Base-by-base conservation (phyloP, 768 basidiomycete genomes). In the Mycena alexandri region DNA sequence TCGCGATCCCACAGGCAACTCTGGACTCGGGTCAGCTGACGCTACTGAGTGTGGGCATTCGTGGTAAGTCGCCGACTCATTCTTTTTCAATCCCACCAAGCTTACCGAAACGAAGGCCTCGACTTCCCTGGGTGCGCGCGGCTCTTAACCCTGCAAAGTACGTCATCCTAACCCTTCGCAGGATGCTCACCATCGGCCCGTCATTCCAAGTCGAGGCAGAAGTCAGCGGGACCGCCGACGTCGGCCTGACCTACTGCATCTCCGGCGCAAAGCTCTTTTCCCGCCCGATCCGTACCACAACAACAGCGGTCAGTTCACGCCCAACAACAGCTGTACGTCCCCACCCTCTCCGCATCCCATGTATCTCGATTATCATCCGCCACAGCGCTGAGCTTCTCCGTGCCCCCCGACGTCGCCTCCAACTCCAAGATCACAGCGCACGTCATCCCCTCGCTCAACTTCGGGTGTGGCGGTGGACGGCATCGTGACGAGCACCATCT, bases 161-260 rank as follows among this genome's bases (percentile, higher is more conserved):
- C n/a, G n/a, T 14, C 51, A 21, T 12, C 19, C 57, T 43, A 25
- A 50, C 41, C 12, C 19, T 17, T 10, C 7, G 22, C 63, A 82
- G 82, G 6, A 78, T 84, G 63, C 69, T 85, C 19, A 76, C 71
- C 6, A 47, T 84, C 53, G 84, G 82, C 9, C 82, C 84, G 6
- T 71, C 75, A 1, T 83, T 83, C 76, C 71, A 78, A 50, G 71
- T 83, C 60, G 65, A 75, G 21, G 82, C 67, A 0, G 59, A 75
- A 62, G 72, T 72, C 3, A 67, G 29, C 2, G 77, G 76, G 0
- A 68, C 41, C 13, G 62, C 83, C 22, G 81, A 79, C 5, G 77
- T 82, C 36, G 78, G 75, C 44, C 59, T 83, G 9, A 72, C 75
- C 0, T 83, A 81, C 71, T 71, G 60, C 47, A 72, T 82, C 57